These are phyloP conservation scores for Phytophthora pistaciae DNA, from an alignment of 352 stramenopile genomes.

Conservation along the genomic window DNA sequence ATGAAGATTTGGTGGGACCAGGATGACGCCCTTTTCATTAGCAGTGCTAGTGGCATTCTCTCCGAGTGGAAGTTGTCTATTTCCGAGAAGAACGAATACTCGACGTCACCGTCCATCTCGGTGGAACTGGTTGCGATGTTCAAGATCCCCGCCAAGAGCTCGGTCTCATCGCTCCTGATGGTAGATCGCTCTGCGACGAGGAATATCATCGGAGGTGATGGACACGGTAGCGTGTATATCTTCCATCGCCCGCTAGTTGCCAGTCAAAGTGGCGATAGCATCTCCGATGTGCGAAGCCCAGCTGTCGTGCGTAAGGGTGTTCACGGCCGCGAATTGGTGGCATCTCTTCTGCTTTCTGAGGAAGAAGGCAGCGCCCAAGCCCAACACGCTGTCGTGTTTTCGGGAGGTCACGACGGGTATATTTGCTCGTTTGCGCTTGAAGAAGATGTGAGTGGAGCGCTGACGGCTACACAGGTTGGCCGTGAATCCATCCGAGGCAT, in stretches of 20 bases:
- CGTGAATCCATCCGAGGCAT: constrained; percentile 84
- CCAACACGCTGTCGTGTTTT: constrained; percentile 47
- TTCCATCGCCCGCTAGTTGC: constrained; percentile 54
- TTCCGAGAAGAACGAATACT: constrained; percentile 1
- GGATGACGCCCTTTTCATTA: constrained; percentile 62
- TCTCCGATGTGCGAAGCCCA: constrained; percentile 18
- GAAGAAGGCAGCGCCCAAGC: constrained; percentile 4
- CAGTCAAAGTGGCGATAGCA: background rate
- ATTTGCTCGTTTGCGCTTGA: constrained; percentile 70
- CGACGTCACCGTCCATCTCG: constrained; percentile 7
- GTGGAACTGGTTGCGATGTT: constrained; percentile 59
- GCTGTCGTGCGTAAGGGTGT: constrained; percentile 52
- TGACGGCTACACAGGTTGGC: constrained; percentile 48
- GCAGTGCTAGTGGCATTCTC: constrained; percentile 66
- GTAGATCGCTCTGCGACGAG: constrained; percentile 49
- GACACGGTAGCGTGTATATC: constrained; percentile 72
- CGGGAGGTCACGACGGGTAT: constrained; percentile 85
- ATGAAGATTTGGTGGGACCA: constrained; percentile 82
- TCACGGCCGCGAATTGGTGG: constrained; percentile 77
- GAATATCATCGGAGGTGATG: constrained; percentile 78
- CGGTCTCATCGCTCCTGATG: constrained; percentile 57
- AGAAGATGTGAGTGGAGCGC: constrained; percentile 29
- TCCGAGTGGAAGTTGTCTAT: constrained; percentile 61
- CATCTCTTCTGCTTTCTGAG: constrained; percentile 57
- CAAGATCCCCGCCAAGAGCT: constrained; percentile 68